Evolutionary conservation across 2,329 filamentous ascomycete genomes (phyloP).

Genomic region (Aspergillus aculeatus): DNA sequence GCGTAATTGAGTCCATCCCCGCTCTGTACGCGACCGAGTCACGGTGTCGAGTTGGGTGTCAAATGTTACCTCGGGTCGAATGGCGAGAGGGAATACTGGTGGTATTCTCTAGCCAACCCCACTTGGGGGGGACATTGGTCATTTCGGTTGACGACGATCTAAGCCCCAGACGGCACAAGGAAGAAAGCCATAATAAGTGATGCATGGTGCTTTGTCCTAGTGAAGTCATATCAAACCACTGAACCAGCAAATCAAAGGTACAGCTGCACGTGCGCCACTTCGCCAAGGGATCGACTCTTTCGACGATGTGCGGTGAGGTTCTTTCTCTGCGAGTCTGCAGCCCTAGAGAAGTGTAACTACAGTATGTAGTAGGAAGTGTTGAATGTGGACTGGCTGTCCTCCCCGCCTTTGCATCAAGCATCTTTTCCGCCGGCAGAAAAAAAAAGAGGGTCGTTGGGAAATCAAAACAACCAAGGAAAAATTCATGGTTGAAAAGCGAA

Average conservation of each 20-base stretch:
- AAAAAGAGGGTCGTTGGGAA: constrained; percentile 6
- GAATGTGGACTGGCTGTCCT: constrained; percentile 1
- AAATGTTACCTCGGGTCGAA: not conserved
- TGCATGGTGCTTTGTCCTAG: not conserved
- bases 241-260: constrained; percentile 9
- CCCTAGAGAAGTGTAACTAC: not conserved
- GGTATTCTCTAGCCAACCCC: not conserved
- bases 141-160: constrained; percentile 1
- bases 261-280: constrained; percentile 12
- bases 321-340: not conserved
- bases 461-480: not conserved
- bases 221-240: not conserved
- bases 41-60: not conserved
- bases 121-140: not conserved
- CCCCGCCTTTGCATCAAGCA: constrained; percentile 11
- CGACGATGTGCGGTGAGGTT: constrained; percentile 11
- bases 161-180: not conserved
- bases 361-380: not conserved
- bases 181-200: not conserved
- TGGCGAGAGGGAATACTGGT: not conserved
- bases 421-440: constrained; percentile 29
- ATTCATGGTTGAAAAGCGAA: constrained; percentile 1
- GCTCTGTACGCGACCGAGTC: constrained; percentile 1
- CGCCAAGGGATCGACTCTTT: not conserved
- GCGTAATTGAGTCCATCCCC: not conserved